Evolutionary conservation across 306 rosid species (phyloP), one percentile per base, ranked within the genome.

Genomic region (Rosa rugosa): DNA sequence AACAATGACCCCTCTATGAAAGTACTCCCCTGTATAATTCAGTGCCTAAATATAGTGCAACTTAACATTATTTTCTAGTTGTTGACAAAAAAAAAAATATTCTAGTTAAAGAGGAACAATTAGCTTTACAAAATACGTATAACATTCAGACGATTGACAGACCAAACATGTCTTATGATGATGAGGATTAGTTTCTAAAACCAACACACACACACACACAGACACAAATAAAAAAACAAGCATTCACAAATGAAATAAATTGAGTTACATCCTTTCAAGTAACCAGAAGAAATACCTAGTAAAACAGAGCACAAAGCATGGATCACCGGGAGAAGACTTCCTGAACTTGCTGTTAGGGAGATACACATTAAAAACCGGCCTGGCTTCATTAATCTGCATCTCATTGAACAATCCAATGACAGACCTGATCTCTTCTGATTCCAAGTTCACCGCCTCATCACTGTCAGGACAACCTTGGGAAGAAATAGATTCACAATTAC

Each of bases 321-420:
- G 93, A 81, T 87, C 83, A 18, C 95, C 97, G 0, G 95, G 95
- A 73, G 86, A 87, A 56, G 97, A 89, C 77, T 92, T 95, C 79
- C 83, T 89, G 85, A 95, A 95, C 80, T 86, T 88, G 89, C 86
- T 88, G 78, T 92, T 88, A 66, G 99, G 99, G 41, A 83, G 95
- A 87, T 85, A 90, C 80, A 90, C 87, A 81, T 92, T 92, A 83
- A 89, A 92, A 79, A 85, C 80, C 38, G 87, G 95, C 82, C 80
- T 84, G 45, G 69, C 70, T 63, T 89, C 89, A 42, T 81, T 73
- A 40, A 92, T 82, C 63, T 85, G 90, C 88, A 91, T 22, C 45
- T 77, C 65, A 44, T 82, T 79, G 41, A 95, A 85, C 83, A 85
- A 76, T 72, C 76, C 72, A 49, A 70, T 20, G 44, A 92, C 77